Percentiles rank a stretch among this genome's conserved stretches.
phyloP scores from a whole-genome alignment of 2,329 filamentous ascomycete species.

The Hypomyces perniciosus region DNA sequence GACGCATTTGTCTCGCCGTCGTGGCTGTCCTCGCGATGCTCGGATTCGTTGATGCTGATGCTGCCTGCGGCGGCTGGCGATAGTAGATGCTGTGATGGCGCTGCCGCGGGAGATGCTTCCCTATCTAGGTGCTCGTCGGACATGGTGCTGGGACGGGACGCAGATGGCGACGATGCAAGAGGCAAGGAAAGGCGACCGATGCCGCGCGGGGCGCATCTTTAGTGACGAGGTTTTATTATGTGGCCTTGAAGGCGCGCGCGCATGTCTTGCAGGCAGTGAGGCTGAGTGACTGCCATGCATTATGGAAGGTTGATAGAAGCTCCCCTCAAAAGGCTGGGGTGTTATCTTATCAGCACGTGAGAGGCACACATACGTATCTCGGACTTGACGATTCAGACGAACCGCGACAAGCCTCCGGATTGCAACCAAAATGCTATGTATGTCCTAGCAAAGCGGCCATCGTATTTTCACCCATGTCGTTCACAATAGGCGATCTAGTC shows the following conservation, averaged over 20 bases:
- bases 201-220: constrained; percentile 11
- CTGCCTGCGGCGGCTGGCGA: neutral
- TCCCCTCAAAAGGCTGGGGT: neutral
- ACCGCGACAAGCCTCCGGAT: too few species aligned
- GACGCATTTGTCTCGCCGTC: constrained; percentile 11
- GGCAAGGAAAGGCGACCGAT: constrained; percentile 3
- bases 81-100: neutral
- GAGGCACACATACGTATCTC: neutral
- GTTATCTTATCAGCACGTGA: constrained; percentile 13
- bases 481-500: too few species aligned
- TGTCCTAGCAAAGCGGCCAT: too few species aligned
- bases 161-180: neutral
- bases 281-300: constrained; percentile 9
- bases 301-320: neutral
- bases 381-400: too few species aligned
- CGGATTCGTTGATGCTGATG: constrained; percentile 12
- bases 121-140: constrained; percentile 7
- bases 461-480: too few species aligned
- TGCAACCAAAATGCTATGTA: too few species aligned
- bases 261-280: neutral
- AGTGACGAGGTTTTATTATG: neutral
- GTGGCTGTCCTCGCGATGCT: constrained; percentile 6
- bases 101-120: constrained; percentile 5
- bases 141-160: constrained; percentile 10
- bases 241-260: neutral